Percentiles rank a stretch among this genome's conserved stretches.
Conservation (phyloP, 352 stramenopile genomes). For the Globisporangium mamillatum region DNA sequence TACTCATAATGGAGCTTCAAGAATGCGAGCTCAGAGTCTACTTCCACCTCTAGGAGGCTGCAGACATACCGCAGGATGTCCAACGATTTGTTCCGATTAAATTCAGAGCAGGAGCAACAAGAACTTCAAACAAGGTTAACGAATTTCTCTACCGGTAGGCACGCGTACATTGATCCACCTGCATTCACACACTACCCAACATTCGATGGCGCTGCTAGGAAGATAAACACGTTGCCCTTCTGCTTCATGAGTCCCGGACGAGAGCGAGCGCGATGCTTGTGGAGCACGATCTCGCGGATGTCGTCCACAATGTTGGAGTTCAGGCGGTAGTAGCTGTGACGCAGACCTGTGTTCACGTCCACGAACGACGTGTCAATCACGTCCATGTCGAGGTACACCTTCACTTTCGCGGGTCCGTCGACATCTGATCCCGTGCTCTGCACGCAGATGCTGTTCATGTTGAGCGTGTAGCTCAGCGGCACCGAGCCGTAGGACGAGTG, state of each 20-base stretch:
- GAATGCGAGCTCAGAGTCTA: too few species aligned
- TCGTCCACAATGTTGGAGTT: constrained; percentile 57
- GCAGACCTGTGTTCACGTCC: constrained; percentile 53
- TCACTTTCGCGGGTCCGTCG: constrained; percentile 13
- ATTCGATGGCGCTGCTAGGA: constrained; percentile 28
- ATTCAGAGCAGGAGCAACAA: neutral
- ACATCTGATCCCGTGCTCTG: constrained; percentile 18
- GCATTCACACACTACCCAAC: constrained; percentile 3
- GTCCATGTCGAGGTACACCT: constrained; percentile 54
- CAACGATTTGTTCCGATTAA: too few species aligned
- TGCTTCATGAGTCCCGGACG: constrained; percentile 28
- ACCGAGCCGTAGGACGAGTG: constrained; percentile 19
- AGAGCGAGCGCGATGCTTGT: constrained; percentile 22
- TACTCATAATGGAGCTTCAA: too few species aligned
- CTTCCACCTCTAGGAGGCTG: too few species aligned
- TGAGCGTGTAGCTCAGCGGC: constrained; percentile 20
- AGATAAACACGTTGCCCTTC: constrained; percentile 35
- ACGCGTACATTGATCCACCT: neutral
- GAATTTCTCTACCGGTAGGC: neutral
- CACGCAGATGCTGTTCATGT: constrained; percentile 21
- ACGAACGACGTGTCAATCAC: constrained; percentile 70
- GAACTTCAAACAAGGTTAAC: neutral
- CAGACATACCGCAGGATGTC: too few species aligned
- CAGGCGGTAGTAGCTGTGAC: constrained; percentile 60
- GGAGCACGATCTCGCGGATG: constrained; percentile 28